Evolutionary conservation across 1,139 yeast species (phyloP), one percentile per base, ranked within the genome.

Genomic region (Suhomyces terraborum): DNA sequence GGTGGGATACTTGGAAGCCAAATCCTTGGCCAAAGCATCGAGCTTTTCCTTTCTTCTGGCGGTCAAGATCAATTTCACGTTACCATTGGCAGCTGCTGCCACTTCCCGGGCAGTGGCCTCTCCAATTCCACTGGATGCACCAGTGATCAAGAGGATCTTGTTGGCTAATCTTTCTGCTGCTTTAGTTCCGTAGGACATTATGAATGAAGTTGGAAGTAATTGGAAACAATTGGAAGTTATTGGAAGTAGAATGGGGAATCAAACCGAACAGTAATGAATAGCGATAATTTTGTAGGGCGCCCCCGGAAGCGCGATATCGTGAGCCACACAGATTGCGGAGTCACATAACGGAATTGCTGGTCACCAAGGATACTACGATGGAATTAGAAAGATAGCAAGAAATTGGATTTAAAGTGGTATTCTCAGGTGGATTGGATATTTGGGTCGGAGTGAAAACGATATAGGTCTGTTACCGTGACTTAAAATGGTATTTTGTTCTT

Each of bases 101-200:
- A 67, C 54, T 52, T 69, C 73, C 38, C 58, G 51, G 23, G 73
- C 75, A 16, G 73, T 68, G 21, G 75, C 72, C 39, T 59, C 67
- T 8, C 80, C 82, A 43, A 72, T 71, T 9, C 91, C 91, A 4
- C 88, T 76, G 25, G 87, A 80, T 13, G 91, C 91, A 22, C 93
- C 93, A 13, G 93, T 84, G 55, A 84, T 75, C 27, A 85, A 72
- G 26, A 80, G 68, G 24, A 75, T 73, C 55, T 83, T 82, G 45
- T 78, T 75, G 21, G 82, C 79, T 38, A 84, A 66, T 56, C 93
- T 71, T 54, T 75, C 73, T 25, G 79, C 79, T 41, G 81, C 81
- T 56, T 67, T 73, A 18, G 67, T 39, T 48, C 81, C 81, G 61
- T 69, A 77, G 37, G 82, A 74, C 66, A 78, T 73, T 33, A n/a